Evolutionary conservation across 345 rosid genomes (phyloP).

Genomic region (Populus simonii): DNA sequence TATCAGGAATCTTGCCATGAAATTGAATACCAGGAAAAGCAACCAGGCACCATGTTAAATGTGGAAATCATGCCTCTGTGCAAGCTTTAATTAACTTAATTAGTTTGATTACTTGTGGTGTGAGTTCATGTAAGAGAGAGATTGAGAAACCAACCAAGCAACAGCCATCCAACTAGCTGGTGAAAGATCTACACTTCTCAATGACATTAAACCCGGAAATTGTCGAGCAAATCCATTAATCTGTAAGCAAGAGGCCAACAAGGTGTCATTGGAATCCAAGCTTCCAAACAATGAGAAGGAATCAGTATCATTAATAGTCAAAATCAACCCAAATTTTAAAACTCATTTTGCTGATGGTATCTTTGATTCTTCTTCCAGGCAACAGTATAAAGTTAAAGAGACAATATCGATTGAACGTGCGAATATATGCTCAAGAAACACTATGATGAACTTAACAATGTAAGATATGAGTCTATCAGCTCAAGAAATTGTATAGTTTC

Average conservation of each 20-base stretch:
- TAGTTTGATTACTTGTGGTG: constrained; percentile 1
- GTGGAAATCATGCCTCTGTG: neutral
- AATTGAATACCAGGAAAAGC: neutral
- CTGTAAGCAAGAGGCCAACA: constrained; percentile 39
- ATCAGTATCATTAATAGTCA: constrained; percentile 1
- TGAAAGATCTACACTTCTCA: constrained; percentile 97
- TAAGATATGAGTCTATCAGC: constrained; percentile 14
- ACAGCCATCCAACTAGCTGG: constrained; percentile 99
- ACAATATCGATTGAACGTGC: constrained; percentile 5
- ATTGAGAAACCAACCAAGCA: constrained; percentile 58
- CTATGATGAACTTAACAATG: neutral
- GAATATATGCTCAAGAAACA: constrained; percentile 23
- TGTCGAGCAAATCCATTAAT: constrained; percentile 68
- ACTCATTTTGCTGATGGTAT: neutral
- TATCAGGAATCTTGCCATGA: neutral
- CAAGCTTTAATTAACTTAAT: neutral
- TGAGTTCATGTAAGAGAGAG: neutral
- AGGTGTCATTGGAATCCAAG: constrained; percentile 15
- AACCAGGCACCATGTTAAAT: neutral
- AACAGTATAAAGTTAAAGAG: constrained; percentile 10
- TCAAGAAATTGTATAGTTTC: constrained; percentile 9
- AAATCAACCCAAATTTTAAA: constrained; percentile 2
- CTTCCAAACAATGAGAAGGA: constrained; percentile 11
- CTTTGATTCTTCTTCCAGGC: constrained; percentile 13
- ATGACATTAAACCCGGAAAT: constrained; percentile 77